Conservation (phyloP, 305 asterid species). For the Coffea humblotiana region DNA sequence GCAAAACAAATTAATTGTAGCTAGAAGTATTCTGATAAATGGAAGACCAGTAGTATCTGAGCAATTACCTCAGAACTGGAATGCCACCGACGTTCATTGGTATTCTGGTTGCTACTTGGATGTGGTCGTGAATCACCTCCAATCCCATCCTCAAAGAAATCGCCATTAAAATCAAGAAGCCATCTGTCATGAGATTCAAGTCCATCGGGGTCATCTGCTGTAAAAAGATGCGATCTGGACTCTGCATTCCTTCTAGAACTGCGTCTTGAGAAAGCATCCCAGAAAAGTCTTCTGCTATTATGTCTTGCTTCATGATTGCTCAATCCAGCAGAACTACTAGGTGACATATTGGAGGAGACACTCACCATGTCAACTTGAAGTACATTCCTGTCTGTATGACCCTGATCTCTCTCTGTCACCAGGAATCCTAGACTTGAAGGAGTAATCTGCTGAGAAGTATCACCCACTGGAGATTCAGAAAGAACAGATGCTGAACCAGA, state of each 20-base stretch:
- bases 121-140: slow-evolving; percentile 50
- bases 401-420: slow-evolving; percentile 62
- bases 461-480: slow-evolving; percentile 51
- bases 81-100: slow-evolving; percentile 51
- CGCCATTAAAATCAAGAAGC: slow-evolving; percentile 59
- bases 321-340: slow-evolving; percentile 55
- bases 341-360: slow-evolving; percentile 45
- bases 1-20: not conserved
- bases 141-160: slow-evolving; percentile 49
- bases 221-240: slow-evolving; percentile 39
- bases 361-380: slow-evolving; percentile 58
- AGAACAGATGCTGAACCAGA: slow-evolving; percentile 42
- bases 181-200: slow-evolving; percentile 57
- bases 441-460: slow-evolving; percentile 35
- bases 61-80: slow-evolving; percentile 77
- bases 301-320: slow-evolving; percentile 58
- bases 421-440: slow-evolving; percentile 50
- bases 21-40: not conserved
- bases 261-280: slow-evolving; percentile 86
- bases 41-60: slow-evolving; percentile 5
- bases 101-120: slow-evolving; percentile 43
- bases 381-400: slow-evolving; percentile 43
- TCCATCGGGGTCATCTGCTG: slow-evolving; percentile 53
- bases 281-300: slow-evolving; percentile 78
- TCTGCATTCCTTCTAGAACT: slow-evolving; percentile 64